Percentiles rank a stretch among this genome's conserved stretches.
These are phyloP conservation scores for Phytopythium sindhum DNA, from an alignment of 352 stramenopile species.

Conservation along the genomic window DNA sequence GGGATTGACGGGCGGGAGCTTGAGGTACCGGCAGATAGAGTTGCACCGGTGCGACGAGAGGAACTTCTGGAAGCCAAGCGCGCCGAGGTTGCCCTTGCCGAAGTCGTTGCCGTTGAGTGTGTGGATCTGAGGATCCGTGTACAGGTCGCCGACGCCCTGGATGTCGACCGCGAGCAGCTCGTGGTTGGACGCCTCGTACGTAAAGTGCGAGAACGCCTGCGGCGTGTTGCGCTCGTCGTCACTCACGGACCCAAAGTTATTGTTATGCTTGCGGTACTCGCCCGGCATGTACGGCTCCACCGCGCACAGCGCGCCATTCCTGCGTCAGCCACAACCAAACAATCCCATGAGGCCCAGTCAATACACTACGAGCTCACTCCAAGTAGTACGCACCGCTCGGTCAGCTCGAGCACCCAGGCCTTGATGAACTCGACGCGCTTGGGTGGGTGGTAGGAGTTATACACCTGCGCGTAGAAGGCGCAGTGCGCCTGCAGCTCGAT, in stretches of 20 bases:
- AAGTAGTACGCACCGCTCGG: conserved; percentile 32
- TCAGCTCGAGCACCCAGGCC: conserved; percentile 81
- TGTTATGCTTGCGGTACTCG: conserved; percentile 88
- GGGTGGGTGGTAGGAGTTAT: conserved; percentile 83
- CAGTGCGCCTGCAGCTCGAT: conserved; percentile 87
- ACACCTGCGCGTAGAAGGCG: conserved; percentile 78
- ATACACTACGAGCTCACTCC: background rate
- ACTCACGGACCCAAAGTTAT: conserved; percentile 85
- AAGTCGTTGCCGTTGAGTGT: conserved; percentile 87
- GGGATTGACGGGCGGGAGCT: conserved; percentile 75
- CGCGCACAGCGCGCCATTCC: conserved; percentile 61
- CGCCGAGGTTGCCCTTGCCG: conserved; percentile 84
- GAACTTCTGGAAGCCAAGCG: conserved; percentile 85
- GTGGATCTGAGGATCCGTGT: conserved; percentile 94
- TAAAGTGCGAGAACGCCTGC: conserved; percentile 93
- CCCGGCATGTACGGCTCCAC: conserved; percentile 81
- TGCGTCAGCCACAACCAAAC: background rate
- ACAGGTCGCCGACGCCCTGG: conserved; percentile 94
- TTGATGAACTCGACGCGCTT: conserved; percentile 82
- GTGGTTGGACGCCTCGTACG: conserved; percentile 92
- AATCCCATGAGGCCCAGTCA: background rate
- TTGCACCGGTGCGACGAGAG: conserved; percentile 87
- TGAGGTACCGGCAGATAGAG: conserved; percentile 85
- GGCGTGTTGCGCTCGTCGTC: conserved; percentile 84
- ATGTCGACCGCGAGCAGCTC: conserved; percentile 93